Percentiles rank a stretch among this genome's conserved stretches.
phyloP scores from a whole-genome alignment of 2,329 filamentous ascomycete genomes.

The Penicillium hordei region DNA sequence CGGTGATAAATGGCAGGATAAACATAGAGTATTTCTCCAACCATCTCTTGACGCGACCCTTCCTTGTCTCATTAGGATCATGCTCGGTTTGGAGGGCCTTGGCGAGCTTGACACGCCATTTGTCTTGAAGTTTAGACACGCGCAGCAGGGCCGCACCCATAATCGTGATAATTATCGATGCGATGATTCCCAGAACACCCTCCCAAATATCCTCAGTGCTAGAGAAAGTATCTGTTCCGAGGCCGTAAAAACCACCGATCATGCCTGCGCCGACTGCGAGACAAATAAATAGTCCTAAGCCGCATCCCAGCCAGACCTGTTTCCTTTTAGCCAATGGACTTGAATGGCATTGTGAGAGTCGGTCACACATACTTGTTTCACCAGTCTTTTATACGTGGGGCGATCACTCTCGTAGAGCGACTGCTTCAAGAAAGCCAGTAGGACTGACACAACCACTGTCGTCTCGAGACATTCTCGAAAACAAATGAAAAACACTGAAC shows the following conservation, averaged over 20 bases:
- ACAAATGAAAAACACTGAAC: conserved; percentile 27
- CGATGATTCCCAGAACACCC: conserved; percentile 72
- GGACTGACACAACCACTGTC: conserved; percentile 80
- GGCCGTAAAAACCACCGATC: conserved; percentile 71
- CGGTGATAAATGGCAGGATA: conserved; percentile 79
- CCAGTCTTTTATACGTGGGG: conserved; percentile 65
- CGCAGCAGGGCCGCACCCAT: conserved; percentile 80
- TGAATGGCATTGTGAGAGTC: not conserved
- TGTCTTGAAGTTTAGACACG: conserved; percentile 78
- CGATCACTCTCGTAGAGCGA: conserved; percentile 66
- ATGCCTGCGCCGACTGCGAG: conserved; percentile 65
- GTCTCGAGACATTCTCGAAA: conserved; percentile 85
- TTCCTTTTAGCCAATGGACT: not conserved
- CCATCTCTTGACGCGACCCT: conserved; percentile 59
- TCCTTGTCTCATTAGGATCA: conserved; percentile 40
- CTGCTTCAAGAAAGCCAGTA: conserved; percentile 82
- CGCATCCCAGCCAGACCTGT: conserved; percentile 67
- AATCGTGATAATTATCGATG: conserved; percentile 75
- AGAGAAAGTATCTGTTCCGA: conserved; percentile 67
- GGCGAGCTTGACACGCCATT: conserved; percentile 80
- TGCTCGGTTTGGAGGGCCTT: conserved; percentile 57
- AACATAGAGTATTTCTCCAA: conserved; percentile 83
- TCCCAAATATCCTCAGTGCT: conserved; percentile 76
- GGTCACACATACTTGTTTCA: conserved; percentile 51
- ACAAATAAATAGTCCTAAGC: conserved; percentile 63